phyloP scores from a whole-genome alignment of 2,329 filamentous ascomycete species.

The Fusarium virguliforme region DNA sequence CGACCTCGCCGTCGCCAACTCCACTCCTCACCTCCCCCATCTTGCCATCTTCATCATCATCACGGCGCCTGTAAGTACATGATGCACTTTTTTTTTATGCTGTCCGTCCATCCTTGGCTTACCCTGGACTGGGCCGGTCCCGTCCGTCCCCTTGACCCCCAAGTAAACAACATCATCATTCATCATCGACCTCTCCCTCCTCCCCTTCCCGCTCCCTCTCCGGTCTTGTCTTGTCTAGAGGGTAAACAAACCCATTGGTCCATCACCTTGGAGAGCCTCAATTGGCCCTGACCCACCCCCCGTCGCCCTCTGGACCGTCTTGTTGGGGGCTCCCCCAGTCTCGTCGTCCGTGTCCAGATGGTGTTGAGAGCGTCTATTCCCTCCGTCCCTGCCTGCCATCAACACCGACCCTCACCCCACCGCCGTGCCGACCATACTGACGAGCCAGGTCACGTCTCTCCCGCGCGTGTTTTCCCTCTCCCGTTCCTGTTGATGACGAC shows the following conservation, averaged over 20 bases:
- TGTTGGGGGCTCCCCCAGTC: slow-evolving; percentile 24
- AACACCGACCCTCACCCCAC: slow-evolving; percentile 34
- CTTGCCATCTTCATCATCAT: slow-evolving; percentile 46
- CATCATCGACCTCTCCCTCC: slow-evolving; percentile 19
- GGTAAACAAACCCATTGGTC: slow-evolving; percentile 61
- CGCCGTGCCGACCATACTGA: slow-evolving; percentile 33
- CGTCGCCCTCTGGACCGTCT: slow-evolving; percentile 29
- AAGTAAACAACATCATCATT: slow-evolving; percentile 31
- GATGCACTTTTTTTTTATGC: slow-evolving; percentile 12
- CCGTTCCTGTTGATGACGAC: slow-evolving; percentile 47
- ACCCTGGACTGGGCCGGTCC: slow-evolving; percentile 35
- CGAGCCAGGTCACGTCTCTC: slow-evolving; percentile 33
- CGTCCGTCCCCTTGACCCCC: not conserved
- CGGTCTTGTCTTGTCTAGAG: slow-evolving; percentile 26
- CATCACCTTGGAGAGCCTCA: slow-evolving; percentile 50
- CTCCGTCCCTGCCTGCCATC: slow-evolving; percentile 32
- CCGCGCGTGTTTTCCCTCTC: slow-evolving; percentile 43
- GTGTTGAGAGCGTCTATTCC: slow-evolving; percentile 36
- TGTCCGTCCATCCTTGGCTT: slow-evolving; percentile 12
- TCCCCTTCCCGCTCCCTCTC: slow-evolving; percentile 17
- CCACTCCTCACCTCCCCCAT: slow-evolving; percentile 46
- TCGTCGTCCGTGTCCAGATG: slow-evolving; percentile 27
- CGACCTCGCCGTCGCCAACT: slow-evolving; percentile 39
- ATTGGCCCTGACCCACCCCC: slow-evolving; percentile 48
- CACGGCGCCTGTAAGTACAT: slow-evolving; percentile 46